phyloP scores from a whole-genome alignment of 768 basidiomycete species.

The Hygrophoropsis aurantiaca region DNA sequence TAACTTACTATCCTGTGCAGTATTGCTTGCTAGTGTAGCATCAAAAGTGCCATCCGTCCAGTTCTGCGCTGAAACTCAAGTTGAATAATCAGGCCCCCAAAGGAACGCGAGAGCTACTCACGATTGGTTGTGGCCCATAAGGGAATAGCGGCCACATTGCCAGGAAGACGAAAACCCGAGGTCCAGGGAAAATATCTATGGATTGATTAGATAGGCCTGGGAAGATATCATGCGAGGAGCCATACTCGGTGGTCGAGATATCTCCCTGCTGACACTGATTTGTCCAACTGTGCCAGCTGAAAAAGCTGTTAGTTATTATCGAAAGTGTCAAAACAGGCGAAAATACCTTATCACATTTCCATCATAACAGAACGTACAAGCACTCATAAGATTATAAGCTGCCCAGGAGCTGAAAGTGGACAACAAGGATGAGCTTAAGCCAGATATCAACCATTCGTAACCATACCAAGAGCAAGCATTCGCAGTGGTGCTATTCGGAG shows the following conservation, averaged over 20 bases:
- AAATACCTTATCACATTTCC: slow-evolving; percentile 14
- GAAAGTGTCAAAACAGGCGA: not conserved
- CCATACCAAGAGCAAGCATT: slow-evolving; percentile 25
- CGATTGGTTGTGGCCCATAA: slow-evolving; percentile 23
- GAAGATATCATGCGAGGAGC: not conserved
- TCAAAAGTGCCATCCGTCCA: slow-evolving; percentile 19
- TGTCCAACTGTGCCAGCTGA: slow-evolving; percentile 22
- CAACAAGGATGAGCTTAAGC: not conserved
- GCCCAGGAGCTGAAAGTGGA: slow-evolving; percentile 26
- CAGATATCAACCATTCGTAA: not conserved
- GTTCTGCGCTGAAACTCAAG: slow-evolving; percentile 12
- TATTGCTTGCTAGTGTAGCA: slow-evolving; percentile 5
- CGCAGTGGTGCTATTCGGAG: slow-evolving; percentile 14
- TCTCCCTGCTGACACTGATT: slow-evolving; percentile 12
- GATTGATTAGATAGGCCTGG: not conserved
- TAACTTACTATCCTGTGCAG: slow-evolving; percentile 10
- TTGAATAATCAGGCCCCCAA: not conserved
- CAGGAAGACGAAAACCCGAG: slow-evolving; percentile 6
- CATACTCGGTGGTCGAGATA: slow-evolving; percentile 18
- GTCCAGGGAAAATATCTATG: slow-evolving; percentile 22
- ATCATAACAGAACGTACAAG: slow-evolving; percentile 16
- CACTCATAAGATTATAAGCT: slow-evolving; percentile 28
- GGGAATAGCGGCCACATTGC: slow-evolving; percentile 13
- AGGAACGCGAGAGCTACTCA: slow-evolving; percentile 5
- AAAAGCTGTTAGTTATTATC: slow-evolving; percentile 5